Base-by-base conservation (phyloP, 768 basidiomycete species). In the Leccinum obscurum region DNA sequence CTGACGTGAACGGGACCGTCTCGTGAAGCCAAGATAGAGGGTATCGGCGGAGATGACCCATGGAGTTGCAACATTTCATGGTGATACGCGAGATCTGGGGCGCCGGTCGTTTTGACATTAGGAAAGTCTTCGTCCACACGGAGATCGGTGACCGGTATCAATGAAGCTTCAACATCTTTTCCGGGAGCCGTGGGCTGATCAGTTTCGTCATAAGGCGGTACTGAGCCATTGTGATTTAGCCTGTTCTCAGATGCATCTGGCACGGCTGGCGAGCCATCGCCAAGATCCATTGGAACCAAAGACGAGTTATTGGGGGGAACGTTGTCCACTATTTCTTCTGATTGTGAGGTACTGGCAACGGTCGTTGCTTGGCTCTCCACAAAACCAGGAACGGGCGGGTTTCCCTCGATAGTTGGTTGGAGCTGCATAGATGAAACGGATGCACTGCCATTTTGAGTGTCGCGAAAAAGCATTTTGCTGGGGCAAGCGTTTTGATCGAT, bases 401-500 rank as follows among this genome's bases (percentile, higher is more conserved):
- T 52, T 50, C 32, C 22, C 44, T 1, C 37, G 6, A 37, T 46
- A 4, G 20, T 39, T 35, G 26, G 26, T 39, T 55, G 59, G 10
- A 55, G 54, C 1, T 46, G 60, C 15, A 20, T 8, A 35, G 56
- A 49, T 35, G 54, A 54, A 44, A 52, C 13, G 46, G 57, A 17
- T 15, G 6, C 52, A 9, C 56, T 56, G 37, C 34, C 54, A 55
- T 57, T 52, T 30, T 20, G 51, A 44, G 55, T 34, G 5, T 55
- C 57, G 39, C 39, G 34, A 28, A 32, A 48, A 53, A 3, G 28
- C 20, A 37, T 22, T 24, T 55, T 61, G 20, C 28, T 34, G 2
- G 41, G 49, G 24, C 59, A 35, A 24, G 53, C 20, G 6, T 60
- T 61, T 37, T 30, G 56, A 55, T 56, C 46, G 53, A 52, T 58